Evolutionary conservation across 352 stramenopile genomes (phyloP).

Genomic region (Globisporangium mamillatum): DNA sequence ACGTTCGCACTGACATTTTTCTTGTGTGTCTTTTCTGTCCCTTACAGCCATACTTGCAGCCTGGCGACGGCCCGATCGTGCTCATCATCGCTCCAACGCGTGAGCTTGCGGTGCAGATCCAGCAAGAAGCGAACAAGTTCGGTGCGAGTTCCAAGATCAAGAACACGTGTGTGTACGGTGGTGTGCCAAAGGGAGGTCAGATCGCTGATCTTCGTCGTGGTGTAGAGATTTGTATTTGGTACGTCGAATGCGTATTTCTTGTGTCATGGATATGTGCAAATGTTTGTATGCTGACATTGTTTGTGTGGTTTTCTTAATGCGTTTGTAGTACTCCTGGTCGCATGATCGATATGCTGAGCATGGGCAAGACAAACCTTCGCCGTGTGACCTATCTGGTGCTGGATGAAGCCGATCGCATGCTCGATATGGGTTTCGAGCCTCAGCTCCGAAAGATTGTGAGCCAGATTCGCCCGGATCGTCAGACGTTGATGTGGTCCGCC

Average conservation of each 20-base stretch:
- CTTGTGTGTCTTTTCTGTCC: constrained; percentile 25
- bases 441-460: constrained; percentile 95
- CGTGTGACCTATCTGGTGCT: constrained; percentile 98
- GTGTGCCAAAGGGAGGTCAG: constrained; percentile 95
- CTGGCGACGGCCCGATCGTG: constrained; percentile 98
- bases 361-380: constrained; percentile 94
- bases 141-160: constrained; percentile 97
- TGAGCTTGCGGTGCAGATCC: constrained; percentile 99
- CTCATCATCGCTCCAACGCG: constrained; percentile 98
- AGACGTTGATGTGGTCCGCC: constrained; percentile 99
- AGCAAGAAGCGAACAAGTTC: constrained; percentile 99
- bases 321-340: constrained; percentile 90
- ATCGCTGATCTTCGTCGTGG: constrained; percentile 78
- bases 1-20: constrained; percentile 29
- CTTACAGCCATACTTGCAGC: constrained; percentile 86
- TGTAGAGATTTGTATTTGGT: constrained; percentile 87
- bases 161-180: constrained; percentile 99
- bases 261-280: background rate
- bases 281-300: background rate
- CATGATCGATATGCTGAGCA: constrained; percentile 98
- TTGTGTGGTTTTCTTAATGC: background rate
- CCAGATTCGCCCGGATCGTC: constrained; percentile 96
- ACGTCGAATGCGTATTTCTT: constrained; percentile 7
- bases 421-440: constrained; percentile 95
- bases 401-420: constrained; percentile 97